Base-by-base conservation (phyloP, 2,329 filamentous ascomycete genomes). In the Xylogone sp. region DNA sequence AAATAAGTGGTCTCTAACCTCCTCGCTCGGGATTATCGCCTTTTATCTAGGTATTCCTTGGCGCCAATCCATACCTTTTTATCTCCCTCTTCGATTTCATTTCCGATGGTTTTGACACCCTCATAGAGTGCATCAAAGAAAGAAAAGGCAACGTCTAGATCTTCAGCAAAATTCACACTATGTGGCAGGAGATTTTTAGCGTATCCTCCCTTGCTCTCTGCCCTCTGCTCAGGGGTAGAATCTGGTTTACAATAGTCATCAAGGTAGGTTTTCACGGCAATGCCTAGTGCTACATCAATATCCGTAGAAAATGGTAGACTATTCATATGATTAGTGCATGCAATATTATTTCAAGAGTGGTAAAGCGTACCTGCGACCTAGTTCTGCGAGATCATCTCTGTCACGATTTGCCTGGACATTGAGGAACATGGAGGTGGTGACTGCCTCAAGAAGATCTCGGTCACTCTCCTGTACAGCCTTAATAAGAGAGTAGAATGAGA, bases 401-500 rank as follows among this genome's bases (percentile, higher is more conserved):
- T 84, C 77, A 86, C 92, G 82, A 52, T 88, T 79, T 19, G 86
- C 88, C 62, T 95, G 89, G 6, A 85, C 90, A 60, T 86, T 85
- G 62, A 97, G 76, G 59, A 97, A 85, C 74, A 96, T 82, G 24
- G 87, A 86, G 5, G 85, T 85, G 19, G 92, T 76, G 56, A 93
- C 82, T 42, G 90, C 87, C 70, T 99, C 94, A 13, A 94, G 74
- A 31, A 97, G 72, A 66, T 96, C 91, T 45, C 94, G 83, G 57
- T 96, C 78, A 29, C 85, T 83, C 57, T 87, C 83, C 39, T 92
- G 87, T 21, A 97, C 85, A 42, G 88, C 83, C 2, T 86, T 86
- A 42, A 90, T 84, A 52, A 97, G 77, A 1, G 90, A 92, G 54
- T 90, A 88, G 74, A 92, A 99, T 21, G 84, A 86, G 42, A 99